phyloP scores from a whole-genome alignment of 805 yeast species.

The Starmera quercuum region DNA sequence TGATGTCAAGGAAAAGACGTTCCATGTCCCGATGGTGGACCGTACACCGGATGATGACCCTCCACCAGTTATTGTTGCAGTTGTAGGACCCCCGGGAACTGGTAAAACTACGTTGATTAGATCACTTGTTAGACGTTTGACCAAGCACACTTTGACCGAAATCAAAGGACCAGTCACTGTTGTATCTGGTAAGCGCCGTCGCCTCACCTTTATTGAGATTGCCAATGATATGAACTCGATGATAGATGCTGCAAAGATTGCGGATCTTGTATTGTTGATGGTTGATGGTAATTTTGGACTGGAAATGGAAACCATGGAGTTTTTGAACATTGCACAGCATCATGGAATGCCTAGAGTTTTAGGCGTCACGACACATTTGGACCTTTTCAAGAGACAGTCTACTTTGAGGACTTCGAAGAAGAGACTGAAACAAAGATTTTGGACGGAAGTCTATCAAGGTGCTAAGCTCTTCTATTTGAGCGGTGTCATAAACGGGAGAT shows the following conservation, averaged over 20 bases:
- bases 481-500: constrained; percentile 95
- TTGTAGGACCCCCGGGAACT: constrained; percentile 98
- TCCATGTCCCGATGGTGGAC: constrained; percentile 97
- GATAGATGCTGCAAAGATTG: constrained; percentile 94
- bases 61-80: constrained; percentile 93
- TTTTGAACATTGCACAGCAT: constrained; percentile 89
- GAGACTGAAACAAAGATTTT: constrained; percentile 84
- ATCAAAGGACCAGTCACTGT: constrained; percentile 95
- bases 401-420: constrained; percentile 89
- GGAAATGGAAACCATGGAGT: constrained; percentile 99
- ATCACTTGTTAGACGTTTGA: constrained; percentile 77
- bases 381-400: constrained; percentile 81
- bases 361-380: constrained; percentile 94
- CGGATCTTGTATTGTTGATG: constrained; percentile 82
- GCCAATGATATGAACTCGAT: constrained; percentile 88
- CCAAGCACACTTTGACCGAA: constrained; percentile 80
- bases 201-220: constrained; percentile 90
- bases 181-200: constrained; percentile 89
- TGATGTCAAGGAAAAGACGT: constrained; percentile 72
- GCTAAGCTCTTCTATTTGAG: constrained; percentile 91
- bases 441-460: constrained; percentile 99
- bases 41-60: constrained; percentile 97
- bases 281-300: constrained; percentile 97
- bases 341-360: constrained; percentile 98
- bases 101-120: constrained; percentile 92